These are phyloP conservation scores for Ligustrum vulgare DNA, from an alignment of 257 asterid genomes.

Conservation along the genomic window DNA sequence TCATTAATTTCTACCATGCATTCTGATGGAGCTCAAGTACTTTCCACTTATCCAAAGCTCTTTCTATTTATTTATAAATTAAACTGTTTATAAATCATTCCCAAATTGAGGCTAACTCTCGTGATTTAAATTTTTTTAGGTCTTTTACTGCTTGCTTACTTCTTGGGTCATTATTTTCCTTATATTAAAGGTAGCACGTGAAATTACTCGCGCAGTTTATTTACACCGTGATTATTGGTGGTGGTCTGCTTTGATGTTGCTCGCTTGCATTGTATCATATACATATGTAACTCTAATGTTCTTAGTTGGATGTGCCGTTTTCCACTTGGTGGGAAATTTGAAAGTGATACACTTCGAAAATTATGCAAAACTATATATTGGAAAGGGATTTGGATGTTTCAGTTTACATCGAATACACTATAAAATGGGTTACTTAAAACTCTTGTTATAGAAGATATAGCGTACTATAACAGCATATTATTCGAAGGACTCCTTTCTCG, in stretches of 20 bases:
- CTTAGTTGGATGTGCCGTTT: slow-evolving; percentile 66
- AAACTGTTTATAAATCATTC: no score
- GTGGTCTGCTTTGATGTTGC: slow-evolving; percentile 42
- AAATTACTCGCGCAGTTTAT: slow-evolving; percentile 55
- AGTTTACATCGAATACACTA: slow-evolving; percentile 63
- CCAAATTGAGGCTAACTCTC: no score
- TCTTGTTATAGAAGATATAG: neutral
- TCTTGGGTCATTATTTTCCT: slow-evolving; percentile 67
- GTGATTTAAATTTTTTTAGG: slow-evolving; percentile 44
- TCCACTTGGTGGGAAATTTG: slow-evolving; percentile 71
- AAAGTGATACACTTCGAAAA: slow-evolving; percentile 74
- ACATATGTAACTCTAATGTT: slow-evolving; percentile 62
- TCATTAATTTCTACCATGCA: no score
- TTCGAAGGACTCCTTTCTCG: neutral
- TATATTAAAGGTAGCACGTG: slow-evolving; percentile 63
- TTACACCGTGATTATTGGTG: slow-evolving; percentile 52
- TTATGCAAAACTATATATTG: slow-evolving; percentile 65
- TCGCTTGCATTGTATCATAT: slow-evolving; percentile 64
- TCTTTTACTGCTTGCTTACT: slow-evolving; percentile 49
- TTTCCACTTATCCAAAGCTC: no score
- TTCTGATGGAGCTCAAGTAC: no score
- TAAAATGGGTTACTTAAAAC: neutral
- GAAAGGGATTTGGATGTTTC: slow-evolving; percentile 76
- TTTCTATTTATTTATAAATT: no score
- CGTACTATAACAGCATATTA: neutral